These are phyloP conservation scores for Pythium chondricola DNA, from an alignment of 352 stramenopile species.

Conservation along the genomic window DNA sequence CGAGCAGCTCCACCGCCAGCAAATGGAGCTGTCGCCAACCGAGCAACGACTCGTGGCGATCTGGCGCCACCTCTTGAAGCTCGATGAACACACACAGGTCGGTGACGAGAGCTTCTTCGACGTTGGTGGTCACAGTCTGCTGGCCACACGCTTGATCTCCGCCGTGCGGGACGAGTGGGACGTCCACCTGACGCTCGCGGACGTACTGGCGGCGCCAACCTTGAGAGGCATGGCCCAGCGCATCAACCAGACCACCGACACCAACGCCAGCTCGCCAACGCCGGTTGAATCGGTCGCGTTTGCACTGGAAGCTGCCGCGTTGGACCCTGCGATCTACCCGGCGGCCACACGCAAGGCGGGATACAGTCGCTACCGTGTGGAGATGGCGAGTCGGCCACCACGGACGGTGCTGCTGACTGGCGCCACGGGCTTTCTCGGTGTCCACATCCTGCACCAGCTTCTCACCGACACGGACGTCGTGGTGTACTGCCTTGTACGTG, in stretches of 20 bases:
- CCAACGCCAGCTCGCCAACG: slow-evolving; percentile 2
- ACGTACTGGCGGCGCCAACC: slow-evolving; percentile 57
- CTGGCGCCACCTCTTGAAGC: slow-evolving; percentile 59
- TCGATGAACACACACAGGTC: slow-evolving; percentile 34
- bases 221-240: slow-evolving; percentile 47
- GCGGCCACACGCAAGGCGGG: slow-evolving; percentile 61
- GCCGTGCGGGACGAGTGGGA: slow-evolving; percentile 59
- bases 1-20: slow-evolving; percentile 30
- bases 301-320: slow-evolving; percentile 42
- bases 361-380: slow-evolving; percentile 75
- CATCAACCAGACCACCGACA: slow-evolving; percentile 29
- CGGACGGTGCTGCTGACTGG: slow-evolving; percentile 86
- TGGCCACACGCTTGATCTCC: slow-evolving; percentile 67
- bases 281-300: slow-evolving; percentile 34
- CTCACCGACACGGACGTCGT: slow-evolving; percentile 60
- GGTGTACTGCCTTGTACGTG: slow-evolving; percentile 83
- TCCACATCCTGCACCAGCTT: slow-evolving; percentile 77
- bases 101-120: slow-evolving; percentile 78
- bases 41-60: slow-evolving; percentile 55
- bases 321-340: slow-evolving; percentile 69
- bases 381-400: slow-evolving; percentile 66
- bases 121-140: slow-evolving; percentile 71
- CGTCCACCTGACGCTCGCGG: slow-evolving; percentile 65
- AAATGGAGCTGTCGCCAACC: slow-evolving; percentile 54
- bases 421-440: slow-evolving; percentile 88